Evolutionary conservation across 805 yeast species (phyloP), one percentile per base, ranked within the genome.

Genomic region (Wickerhamomyces silvicola): DNA sequence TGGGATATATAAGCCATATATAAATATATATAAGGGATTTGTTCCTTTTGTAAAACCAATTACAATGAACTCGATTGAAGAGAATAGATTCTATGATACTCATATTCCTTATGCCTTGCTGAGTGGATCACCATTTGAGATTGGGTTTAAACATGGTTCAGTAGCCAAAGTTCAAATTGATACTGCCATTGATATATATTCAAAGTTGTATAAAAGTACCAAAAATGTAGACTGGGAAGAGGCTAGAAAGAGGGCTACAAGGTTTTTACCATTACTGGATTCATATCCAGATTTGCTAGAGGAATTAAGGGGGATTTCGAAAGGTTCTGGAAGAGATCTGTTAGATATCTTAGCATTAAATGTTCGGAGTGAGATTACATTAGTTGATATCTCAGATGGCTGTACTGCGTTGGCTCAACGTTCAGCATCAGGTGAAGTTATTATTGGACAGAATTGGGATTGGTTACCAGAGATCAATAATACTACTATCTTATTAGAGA

Each of bases 391-490:
- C 14, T 31, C 57, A 3, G 69, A 64, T 37, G 68, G 69, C 1
- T 64, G 69, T 35, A 62, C 68, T 2, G 43, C 57, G 2, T 23
- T 57, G 43, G 36, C 50, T 37, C 49, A 59, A 42, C 23, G 45
- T 41, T 47, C 49, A 23, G 10, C 41, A 22, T 33, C 52, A 22
- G 42, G 54, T 23, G 41, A 42, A 24, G 24, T 51, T 35, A 28
- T 41, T 39, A 45, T 50, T 41, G 44, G 58, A 37, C 69, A 64
- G 42, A 64, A 62, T 38, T 64, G 69, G 69, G 69, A 64, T 41
- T 64, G 69, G 69, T 46, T 50, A 22, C 43, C 47, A 11, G 53
- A 42, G 27, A 36, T 53, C 22, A 36, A 39, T 19, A 43, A 42
- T 18, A 36, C 37, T 14, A 35, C 49, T 10, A 33, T 53, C n/a